These are phyloP conservation scores for Diaporthe citri DNA, from an alignment of 2,329 filamentous ascomycete species.

Conservation along the genomic window DNA sequence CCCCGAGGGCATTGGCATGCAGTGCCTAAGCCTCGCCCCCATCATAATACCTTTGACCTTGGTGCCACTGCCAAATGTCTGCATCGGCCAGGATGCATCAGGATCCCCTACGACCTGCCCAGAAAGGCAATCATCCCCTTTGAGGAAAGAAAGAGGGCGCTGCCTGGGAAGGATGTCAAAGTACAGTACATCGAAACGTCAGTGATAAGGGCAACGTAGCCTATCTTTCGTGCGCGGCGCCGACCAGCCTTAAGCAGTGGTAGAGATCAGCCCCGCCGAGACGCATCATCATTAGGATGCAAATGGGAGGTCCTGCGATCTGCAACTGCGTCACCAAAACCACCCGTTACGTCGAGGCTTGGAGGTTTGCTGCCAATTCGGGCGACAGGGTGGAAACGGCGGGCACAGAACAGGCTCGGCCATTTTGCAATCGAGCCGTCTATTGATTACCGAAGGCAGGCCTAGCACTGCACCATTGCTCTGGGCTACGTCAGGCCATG, in stretches of 20 bases:
- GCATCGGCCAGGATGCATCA: conserved; percentile 29
- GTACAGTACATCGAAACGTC: conserved; percentile 9
- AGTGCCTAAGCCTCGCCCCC: conserved; percentile 27
- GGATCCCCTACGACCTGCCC: conserved; percentile 28
- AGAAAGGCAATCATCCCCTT: conserved; percentile 31
- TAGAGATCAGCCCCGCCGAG: conserved; percentile 1
- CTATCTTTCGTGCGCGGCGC: neutral
- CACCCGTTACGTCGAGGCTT: neutral
- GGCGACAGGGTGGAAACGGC: conserved; percentile 9
- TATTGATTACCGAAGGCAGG: neutral
- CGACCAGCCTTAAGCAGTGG: neutral
- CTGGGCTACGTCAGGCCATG: conserved; percentile 21
- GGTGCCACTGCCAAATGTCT: conserved; percentile 22
- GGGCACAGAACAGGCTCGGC: conserved; percentile 7
- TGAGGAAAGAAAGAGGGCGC: neutral
- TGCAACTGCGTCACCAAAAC: conserved; percentile 14
- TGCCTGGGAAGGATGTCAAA: conserved; percentile 10
- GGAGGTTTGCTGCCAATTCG: neutral
- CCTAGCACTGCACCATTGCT: neutral
- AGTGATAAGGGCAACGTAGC: neutral
- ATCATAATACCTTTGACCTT: conserved; percentile 13
- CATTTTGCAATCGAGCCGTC: neutral
- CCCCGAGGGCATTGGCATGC: conserved; percentile 15
- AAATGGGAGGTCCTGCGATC: conserved; percentile 6
- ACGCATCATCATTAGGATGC: conserved; percentile 10